A percentile compares a stretch with the other conserved stretches of the same genome.
Evolutionary conservation across 225 moss, liverwort and hornwort genomes (phyloP).

Genomic region (Ulota crispa): DNA sequence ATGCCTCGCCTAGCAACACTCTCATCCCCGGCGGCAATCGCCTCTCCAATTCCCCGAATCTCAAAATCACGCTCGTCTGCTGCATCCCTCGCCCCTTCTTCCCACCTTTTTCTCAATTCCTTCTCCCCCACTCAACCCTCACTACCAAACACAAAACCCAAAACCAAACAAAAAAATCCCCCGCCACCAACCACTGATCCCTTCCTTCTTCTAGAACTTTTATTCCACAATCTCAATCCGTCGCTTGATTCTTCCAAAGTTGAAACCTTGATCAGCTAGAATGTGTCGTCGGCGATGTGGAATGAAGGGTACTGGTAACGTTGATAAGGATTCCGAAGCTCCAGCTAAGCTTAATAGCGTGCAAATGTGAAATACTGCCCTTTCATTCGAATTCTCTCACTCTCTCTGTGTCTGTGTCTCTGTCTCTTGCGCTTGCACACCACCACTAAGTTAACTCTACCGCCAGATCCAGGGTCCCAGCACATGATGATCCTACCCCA

Average conservation of each 20-base stretch:
- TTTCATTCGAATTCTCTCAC: not conserved
- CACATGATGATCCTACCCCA: not conserved
- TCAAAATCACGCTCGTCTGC: conserved; percentile 22
- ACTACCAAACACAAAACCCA: not conserved
- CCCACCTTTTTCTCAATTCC: not conserved
- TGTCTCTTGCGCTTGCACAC: not conserved
- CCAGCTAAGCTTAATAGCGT: conserved; percentile 21
- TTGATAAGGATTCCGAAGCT: not conserved
- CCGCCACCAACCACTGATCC: too few species aligned
- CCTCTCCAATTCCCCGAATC: not conserved
- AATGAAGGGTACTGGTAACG: not conserved
- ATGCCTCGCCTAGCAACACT: conserved; percentile 34
- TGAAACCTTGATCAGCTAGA: not conserved
- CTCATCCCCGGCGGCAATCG: conserved; percentile 43
- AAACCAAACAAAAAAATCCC: too few species aligned
- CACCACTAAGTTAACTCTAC: conserved; percentile 2
- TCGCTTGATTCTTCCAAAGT: not conserved
- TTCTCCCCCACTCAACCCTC: not conserved
- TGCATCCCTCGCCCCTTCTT: conserved; percentile 21
- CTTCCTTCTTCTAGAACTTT: too few species aligned
- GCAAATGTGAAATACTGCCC: not conserved
- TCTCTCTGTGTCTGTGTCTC: not conserved
- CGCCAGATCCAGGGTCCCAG: conserved; percentile 34
- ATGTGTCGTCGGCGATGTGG: not conserved
- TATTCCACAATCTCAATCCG: not conserved